Base-by-base conservation (phyloP, 306 rosid genomes). In the Rosa lucieae region DNA sequence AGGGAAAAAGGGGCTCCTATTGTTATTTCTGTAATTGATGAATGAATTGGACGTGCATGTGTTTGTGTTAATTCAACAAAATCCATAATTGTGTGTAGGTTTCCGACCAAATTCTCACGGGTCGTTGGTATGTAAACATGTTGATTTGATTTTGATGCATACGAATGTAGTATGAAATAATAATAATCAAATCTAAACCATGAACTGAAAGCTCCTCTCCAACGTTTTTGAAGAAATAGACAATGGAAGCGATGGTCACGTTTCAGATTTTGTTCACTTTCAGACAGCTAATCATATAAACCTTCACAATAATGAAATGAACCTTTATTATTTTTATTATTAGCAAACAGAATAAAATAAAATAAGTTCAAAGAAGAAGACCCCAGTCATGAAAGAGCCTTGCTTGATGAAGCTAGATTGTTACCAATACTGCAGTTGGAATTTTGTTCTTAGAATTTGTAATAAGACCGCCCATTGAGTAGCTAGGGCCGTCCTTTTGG, bases 171-270 rank as follows among this genome's bases (percentile, higher is more conserved):
- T 23, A 70, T 70, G n/a, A 26, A 11, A 77, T 21, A 18, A 59
- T 21, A 32, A 15, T 53, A 48, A 56, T n/a, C 72, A 53, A 66
- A 59, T 42, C 75, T 20, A 75, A 67, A 67, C 46, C 67, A 70
- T 46, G 72, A 55, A 47, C 66, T 17, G 78, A 65, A 63, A 63
- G 72, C 42, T 73, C 59, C 55, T 55, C 23, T 55, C 47, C 40
- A 55, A 59, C 53, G 12, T 73, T 61, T 81, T 40, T 2, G 59
- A 76, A 69, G 81, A 79, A 79, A 76, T 42, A 52, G 81, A 80
- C 84, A 23, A 42, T 5, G 44, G 13, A 40, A 52, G 20, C 51
- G 73, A 72, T 84, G 77, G 81, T 74, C 61, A 53, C 58, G 9
- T n/a, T 42, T 47, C 77, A 18, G 46, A 52, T 47, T 56, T n/a